Base-by-base conservation (phyloP, 2,329 filamentous ascomycete species). In the Clarireedia sp. region DNA sequence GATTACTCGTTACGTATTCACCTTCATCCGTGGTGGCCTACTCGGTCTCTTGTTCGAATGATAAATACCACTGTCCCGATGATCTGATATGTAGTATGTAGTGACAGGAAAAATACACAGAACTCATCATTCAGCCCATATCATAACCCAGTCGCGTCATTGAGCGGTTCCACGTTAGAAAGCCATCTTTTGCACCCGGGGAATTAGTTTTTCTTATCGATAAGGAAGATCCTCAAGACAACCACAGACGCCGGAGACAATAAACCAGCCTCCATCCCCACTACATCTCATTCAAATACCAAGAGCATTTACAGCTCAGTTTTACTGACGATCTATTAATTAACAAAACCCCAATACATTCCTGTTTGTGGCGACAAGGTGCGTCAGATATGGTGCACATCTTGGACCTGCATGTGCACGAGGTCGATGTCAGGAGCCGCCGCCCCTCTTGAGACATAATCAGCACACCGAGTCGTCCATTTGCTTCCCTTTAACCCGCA, bases 381-480 rank as follows among this genome's bases (percentile, higher is more conserved):
- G 44, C 46, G 46, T 48, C 46, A 55, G 45, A 26, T 50, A 55
- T 50, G 52, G 41, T 50, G 38, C 37, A 29, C 19, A 55, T 43
- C 52, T 50, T 44, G 46, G 37, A 43, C 38, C 52, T 29, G 46
- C 19, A 57, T 57, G 62, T 59, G 56, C 62, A 65, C 63, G 63
- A 59, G 63, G 59, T 51, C 49, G 49, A 59, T 52, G 57, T 59
- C 60, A 59, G 60, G 56, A 65, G 63, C 57, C 57, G 58, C 51
- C 49, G 44, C 52, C 48, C 56, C 41, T 58, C 56, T 58, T 62
- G 51, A 62, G 43, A 55, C 38, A 54, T 48, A 26, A 55, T 50
- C 54, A 54, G 54, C 50, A 56, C 50, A 40, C 36, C 41, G 43
- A 26, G 19, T 36, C 41, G 40, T 23, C 50, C 47, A 26, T n/a